These are phyloP conservation scores for Fagopyrum homotropicum DNA, from an alignment of 148 eudicot species.

Conservation along the genomic window DNA sequence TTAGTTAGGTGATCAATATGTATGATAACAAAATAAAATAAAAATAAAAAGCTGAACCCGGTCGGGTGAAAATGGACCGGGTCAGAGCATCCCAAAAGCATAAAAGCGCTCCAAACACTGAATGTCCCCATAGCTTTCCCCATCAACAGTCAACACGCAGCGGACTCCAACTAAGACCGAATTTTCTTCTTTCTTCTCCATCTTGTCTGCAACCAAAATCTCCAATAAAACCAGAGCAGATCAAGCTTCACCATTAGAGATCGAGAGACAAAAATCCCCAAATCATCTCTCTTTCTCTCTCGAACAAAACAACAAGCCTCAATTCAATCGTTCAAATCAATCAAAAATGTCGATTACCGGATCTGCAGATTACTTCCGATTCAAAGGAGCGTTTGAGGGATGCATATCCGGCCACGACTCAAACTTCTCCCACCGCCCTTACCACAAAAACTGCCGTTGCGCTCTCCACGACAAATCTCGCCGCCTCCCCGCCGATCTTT, in stretches of 20 bases:
- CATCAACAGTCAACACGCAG: not conserved
- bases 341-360: not conserved
- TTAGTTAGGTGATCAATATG: no score
- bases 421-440: slow-evolving; percentile 7
- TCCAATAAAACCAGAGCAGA: not conserved
- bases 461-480: slow-evolving; percentile 9
- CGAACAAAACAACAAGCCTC: not conserved
- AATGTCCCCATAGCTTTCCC: not conserved
- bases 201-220: not conserved
- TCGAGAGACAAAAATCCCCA: not conserved
- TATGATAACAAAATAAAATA: no score
- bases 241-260: not conserved
- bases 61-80: not conserved
- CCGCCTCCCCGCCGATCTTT: not conserved
- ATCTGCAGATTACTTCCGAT: not conserved
- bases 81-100: not conserved
- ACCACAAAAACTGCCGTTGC: slow-evolving; percentile 9
- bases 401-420: slow-evolving; percentile 14
- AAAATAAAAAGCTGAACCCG: not conserved
- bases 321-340: not conserved
- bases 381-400: not conserved
- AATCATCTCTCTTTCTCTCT: not conserved
- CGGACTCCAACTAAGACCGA: not conserved
- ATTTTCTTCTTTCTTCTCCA: not conserved
- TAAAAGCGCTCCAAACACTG: not conserved